Conservation (phyloP, 805 yeast species). For the Candida quercuum region DNA sequence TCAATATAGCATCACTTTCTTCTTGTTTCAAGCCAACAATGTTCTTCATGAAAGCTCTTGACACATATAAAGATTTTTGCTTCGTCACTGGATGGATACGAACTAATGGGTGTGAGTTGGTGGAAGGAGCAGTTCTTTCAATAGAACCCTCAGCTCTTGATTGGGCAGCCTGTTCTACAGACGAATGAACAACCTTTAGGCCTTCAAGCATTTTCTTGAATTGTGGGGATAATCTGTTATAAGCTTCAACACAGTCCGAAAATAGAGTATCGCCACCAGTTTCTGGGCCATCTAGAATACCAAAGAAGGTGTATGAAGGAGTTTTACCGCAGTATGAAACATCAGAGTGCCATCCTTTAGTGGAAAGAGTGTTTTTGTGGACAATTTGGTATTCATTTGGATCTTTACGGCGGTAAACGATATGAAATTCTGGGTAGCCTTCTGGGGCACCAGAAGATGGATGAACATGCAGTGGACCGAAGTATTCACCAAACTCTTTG, state of each 20-base stretch:
- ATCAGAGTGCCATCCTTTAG: constrained; percentile 61
- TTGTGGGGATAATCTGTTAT: constrained; percentile 61
- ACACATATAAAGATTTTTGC: constrained; percentile 52
- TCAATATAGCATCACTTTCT: constrained; percentile 58
- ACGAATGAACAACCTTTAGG: constrained; percentile 64
- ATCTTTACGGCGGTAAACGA: constrained; percentile 47
- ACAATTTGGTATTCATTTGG: constrained; percentile 26
- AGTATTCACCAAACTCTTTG: constrained; percentile 52
- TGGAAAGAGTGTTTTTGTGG: constrained; percentile 19
- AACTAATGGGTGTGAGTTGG: constrained; percentile 58
- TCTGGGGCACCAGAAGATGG: constrained; percentile 70
- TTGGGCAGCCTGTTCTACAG: constrained; percentile 61
- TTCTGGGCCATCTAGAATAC: constrained; percentile 54
- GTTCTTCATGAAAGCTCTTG: constrained; percentile 56
- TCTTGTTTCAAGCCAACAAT: constrained; percentile 70
- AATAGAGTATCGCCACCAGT: constrained; percentile 79
- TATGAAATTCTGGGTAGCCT: constrained; percentile 53
- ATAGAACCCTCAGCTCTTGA: constrained; percentile 53
- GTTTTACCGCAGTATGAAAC: constrained; percentile 71
- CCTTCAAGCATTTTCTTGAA: constrained; percentile 55
- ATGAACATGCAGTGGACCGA: constrained; percentile 69
- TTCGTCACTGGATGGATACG: constrained; percentile 71
- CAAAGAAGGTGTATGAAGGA: constrained; percentile 64
- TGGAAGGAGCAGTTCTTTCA: constrained; percentile 59
- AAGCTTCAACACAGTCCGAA: constrained; percentile 67